These are phyloP conservation scores for Coemansia sp. DNA, from an alignment of 192 early-diverging fungal genomes.

Conservation along the genomic window DNA sequence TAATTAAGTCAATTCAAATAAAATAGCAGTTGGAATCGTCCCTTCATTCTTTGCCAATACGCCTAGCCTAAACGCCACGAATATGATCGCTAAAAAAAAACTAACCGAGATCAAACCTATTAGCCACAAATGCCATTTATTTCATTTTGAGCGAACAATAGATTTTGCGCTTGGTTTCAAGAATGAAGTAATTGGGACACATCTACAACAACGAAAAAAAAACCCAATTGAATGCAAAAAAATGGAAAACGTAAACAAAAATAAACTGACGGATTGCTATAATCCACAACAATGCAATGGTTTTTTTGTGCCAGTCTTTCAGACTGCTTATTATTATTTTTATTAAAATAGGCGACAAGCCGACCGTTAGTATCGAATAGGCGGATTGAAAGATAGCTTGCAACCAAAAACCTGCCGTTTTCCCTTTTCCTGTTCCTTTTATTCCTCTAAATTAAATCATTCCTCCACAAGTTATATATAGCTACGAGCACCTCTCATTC, in stretches of 20 bases:
- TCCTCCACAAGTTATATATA: not conserved
- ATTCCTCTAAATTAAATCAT: not conserved
- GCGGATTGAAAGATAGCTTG: not conserved
- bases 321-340: not conserved
- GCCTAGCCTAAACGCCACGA: too few species aligned
- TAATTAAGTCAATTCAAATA: not conserved
- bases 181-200: not conserved
- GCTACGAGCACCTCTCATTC: not conserved
- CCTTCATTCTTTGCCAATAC: not conserved
- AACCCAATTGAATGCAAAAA: too few species aligned
- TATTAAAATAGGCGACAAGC: not conserved
- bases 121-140: not conserved
- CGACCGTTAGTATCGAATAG: not conserved
- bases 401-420: not conserved
- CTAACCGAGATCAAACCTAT: not conserved
- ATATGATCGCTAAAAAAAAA: too few species aligned
- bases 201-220: not conserved
- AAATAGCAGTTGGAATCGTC: not conserved
- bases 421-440: not conserved
- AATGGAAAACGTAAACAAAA: conserved; percentile 8
- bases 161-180: not conserved
- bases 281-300: not conserved
- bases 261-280: not conserved
- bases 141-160: not conserved
- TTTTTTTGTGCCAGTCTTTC: not conserved